Percentiles rank a stretch among this genome's conserved stretches.
Evolutionary conservation across 2,329 filamentous ascomycete species (phyloP).

Genomic region (Macrophomina phaseolina): DNA sequence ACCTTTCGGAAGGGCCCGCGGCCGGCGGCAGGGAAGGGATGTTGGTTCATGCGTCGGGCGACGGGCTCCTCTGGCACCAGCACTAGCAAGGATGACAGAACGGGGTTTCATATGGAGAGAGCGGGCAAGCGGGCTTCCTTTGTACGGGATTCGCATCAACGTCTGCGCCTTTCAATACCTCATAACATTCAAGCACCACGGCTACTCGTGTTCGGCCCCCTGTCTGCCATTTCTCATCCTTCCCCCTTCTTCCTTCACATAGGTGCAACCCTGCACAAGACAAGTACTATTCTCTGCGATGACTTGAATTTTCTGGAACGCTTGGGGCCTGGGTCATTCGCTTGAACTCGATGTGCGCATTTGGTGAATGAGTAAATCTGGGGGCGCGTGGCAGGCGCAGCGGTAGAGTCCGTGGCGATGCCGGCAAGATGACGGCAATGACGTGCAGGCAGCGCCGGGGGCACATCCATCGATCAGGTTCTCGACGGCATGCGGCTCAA

Average conservation of each 20-base stretch:
- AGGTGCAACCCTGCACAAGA: conserved; percentile 16
- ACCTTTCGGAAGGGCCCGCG: conserved; percentile 7
- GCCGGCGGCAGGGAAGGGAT: conserved; percentile 5
- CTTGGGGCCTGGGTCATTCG: no score
- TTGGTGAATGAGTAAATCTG: no score
- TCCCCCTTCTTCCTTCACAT: conserved; percentile 13
- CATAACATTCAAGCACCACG: conserved; percentile 25
- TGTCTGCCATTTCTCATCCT: conserved; percentile 19
- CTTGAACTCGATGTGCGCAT: no score
- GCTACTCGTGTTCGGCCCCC: conserved; percentile 14
- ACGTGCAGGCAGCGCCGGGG: background rate
- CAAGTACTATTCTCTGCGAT: conserved; percentile 6
- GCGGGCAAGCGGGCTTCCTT: conserved; percentile 27
- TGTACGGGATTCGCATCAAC: conserved; percentile 27
- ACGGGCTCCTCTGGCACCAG: conserved; percentile 17
- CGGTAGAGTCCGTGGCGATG: background rate
- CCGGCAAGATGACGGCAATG: conserved; percentile 7
- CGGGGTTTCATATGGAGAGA: conserved; percentile 14
- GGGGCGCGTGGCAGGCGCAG: background rate
- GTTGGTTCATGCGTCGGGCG: conserved; percentile 9
- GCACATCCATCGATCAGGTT: background rate
- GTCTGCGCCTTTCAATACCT: conserved; percentile 27
- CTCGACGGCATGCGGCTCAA: conserved; percentile 22
- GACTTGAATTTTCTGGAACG: background rate
- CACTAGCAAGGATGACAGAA: conserved; percentile 20